Evolutionary conservation across 208 protist genomes (phyloP).

Genomic region (Acanthamoeba sp.): DNA sequence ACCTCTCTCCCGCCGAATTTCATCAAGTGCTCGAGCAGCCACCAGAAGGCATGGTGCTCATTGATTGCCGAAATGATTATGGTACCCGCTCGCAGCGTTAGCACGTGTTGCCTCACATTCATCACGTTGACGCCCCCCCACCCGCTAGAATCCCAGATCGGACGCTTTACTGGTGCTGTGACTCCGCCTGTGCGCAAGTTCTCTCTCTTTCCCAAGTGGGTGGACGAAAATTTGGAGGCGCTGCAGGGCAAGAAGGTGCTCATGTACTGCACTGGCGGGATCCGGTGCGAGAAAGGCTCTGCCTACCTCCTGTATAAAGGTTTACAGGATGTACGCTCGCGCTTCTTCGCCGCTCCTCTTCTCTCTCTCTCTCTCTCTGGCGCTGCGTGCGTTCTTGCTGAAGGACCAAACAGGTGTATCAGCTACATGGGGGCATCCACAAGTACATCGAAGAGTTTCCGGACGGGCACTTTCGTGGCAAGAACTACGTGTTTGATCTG

Average conservation of each 20-base stretch:
- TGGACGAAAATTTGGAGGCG: slow-evolving; percentile 54
- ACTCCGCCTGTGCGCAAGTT: slow-evolving; percentile 75
- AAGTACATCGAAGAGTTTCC: slow-evolving; percentile 76
- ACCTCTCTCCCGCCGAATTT: slow-evolving; percentile 44
- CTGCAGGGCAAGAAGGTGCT: slow-evolving; percentile 68
- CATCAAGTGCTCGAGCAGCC: not conserved
- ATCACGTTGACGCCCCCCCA: not conserved
- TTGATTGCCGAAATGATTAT: slow-evolving; percentile 77
- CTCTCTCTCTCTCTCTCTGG: not conserved
- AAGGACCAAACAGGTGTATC: not conserved
- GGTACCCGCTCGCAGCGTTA: not conserved
- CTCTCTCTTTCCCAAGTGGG: slow-evolving; percentile 65
- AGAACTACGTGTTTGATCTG: slow-evolving; percentile 77
- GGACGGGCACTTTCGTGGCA: slow-evolving; percentile 61
- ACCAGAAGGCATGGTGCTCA: slow-evolving; percentile 44
- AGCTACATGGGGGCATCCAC: slow-evolving; percentile 47
- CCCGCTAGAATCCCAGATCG: slow-evolving; percentile 34
- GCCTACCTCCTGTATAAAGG: slow-evolving; percentile 76
- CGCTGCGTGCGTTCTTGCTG: too few species aligned
- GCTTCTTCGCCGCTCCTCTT: not conserved
- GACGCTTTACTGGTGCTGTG: slow-evolving; percentile 57
- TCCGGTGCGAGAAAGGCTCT: slow-evolving; percentile 70
- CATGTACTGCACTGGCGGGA: slow-evolving; percentile 79
- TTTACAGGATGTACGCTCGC: slow-evolving; percentile 1
- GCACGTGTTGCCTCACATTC: not conserved